A percentile compares a stretch with the other conserved stretches of the same genome.
Evolutionary conservation across 345 rosid species (phyloP).

Genomic region (Atalantia buxifolia): DNA sequence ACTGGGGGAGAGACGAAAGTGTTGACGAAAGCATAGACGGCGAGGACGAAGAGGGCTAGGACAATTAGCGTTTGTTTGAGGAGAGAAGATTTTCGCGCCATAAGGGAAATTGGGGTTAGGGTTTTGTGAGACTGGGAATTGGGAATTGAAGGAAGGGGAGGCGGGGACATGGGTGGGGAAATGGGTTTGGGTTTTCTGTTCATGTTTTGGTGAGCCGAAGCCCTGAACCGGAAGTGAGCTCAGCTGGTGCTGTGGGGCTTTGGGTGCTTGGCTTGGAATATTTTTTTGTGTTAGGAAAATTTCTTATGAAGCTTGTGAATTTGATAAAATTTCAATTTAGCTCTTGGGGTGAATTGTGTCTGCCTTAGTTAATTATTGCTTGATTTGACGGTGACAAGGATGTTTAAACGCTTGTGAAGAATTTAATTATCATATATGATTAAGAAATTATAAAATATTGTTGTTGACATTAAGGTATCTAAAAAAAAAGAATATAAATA

Average conservation of each 20-base stretch:
- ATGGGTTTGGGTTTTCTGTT: slow-evolving; percentile 19
- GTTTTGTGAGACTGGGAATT: neutral
- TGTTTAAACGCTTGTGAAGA: neutral
- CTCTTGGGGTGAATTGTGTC: neutral
- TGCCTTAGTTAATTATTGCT: neutral
- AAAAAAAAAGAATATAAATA: neutral
- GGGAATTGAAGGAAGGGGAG: neutral
- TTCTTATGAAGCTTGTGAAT: neutral
- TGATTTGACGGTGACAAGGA: neutral
- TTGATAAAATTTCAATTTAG: neutral
- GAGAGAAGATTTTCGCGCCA: slow-evolving; percentile 82
- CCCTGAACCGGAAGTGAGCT: neutral
- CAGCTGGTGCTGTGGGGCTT: neutral
- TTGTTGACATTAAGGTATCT: neutral
- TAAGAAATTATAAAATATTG: neutral
- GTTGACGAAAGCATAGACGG: slow-evolving; percentile 59
- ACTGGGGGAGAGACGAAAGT: slow-evolving; percentile 40
- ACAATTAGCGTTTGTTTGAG: slow-evolving; percentile 52
- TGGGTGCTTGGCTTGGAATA: too few relatives aligned
- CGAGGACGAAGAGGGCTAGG: slow-evolving; percentile 48
- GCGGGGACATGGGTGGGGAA: neutral
- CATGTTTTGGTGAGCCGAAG: neutral
- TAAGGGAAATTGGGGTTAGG: slow-evolving; percentile 10
- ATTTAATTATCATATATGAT: neutral
- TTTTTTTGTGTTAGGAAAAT: too few relatives aligned